Evolutionary conservation across 495 filamentous ascomycete genomes (phyloP).

Genomic region (Tuber aestivum): DNA sequence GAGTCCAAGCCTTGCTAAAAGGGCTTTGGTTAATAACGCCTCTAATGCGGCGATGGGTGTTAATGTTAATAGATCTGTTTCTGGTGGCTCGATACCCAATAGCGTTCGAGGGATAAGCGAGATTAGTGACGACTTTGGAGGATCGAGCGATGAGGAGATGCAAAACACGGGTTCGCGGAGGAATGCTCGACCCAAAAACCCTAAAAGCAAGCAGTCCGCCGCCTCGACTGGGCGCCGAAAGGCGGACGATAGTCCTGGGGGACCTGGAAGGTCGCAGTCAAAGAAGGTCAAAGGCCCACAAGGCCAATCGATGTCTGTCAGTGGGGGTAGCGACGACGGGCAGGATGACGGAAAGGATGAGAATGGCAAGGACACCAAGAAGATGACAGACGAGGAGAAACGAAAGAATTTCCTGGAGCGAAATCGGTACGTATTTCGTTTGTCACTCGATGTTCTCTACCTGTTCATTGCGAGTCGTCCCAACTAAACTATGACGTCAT

Average conservation of each 20-base stretch:
- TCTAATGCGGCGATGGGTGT: constrained; percentile 31
- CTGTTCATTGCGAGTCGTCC: not conserved
- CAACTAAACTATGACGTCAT: constrained; percentile 17
- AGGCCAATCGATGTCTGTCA: constrained; percentile 45
- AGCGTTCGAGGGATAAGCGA: constrained; percentile 58
- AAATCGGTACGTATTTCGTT: constrained; percentile 66
- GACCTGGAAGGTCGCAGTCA: constrained; percentile 52
- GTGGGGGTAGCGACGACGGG: constrained; percentile 43
- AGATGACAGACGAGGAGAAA: constrained; percentile 99
- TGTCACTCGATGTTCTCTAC: not conserved
- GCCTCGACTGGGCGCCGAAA: constrained; percentile 65
- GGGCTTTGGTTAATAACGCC: constrained; percentile 41
- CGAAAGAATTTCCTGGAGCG: constrained; percentile 94
- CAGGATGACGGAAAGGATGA: constrained; percentile 54
- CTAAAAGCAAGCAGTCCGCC: constrained; percentile 46
- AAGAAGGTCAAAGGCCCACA: constrained; percentile 68
- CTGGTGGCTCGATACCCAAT: constrained; percentile 45
- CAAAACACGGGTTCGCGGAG: constrained; percentile 46
- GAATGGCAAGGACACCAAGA: constrained; percentile 58
- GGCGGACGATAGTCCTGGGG: constrained; percentile 59
- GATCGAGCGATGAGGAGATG: constrained; percentile 68
- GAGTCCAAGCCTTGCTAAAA: constrained; percentile 44
- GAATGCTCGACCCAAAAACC: constrained; percentile 32
- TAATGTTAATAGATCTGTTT: constrained; percentile 29
- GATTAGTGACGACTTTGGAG: constrained; percentile 61